phyloP scores from a whole-genome alignment of 768 basidiomycete genomes.

The Austroboletus eburneus region DNA sequence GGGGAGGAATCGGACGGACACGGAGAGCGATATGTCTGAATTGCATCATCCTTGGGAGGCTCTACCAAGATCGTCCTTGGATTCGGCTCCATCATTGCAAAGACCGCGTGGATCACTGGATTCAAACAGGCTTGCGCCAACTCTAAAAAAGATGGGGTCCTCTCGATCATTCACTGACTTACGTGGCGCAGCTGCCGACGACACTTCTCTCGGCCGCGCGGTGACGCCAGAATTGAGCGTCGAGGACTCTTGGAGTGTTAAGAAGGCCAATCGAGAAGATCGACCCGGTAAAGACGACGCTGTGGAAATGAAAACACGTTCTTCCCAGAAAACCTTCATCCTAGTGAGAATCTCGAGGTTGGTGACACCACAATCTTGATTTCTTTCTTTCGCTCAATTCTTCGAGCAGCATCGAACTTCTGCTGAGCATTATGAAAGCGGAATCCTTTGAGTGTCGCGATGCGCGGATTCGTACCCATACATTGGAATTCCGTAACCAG shows the following conservation, averaged over 20 bases:
- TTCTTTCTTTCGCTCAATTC: constrained; percentile 17
- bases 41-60: constrained; percentile 17
- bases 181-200: constrained; percentile 41
- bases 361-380: constrained; percentile 7
- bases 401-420: constrained; percentile 53
- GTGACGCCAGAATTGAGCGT: constrained; percentile 14
- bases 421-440: constrained; percentile 76
- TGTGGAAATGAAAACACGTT: constrained; percentile 77
- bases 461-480: constrained; percentile 74
- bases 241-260: constrained; percentile 22
- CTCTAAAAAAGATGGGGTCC: constrained; percentile 48
- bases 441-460: constrained; percentile 83
- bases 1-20: constrained; percentile 18
- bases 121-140: constrained; percentile 33
- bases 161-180: constrained; percentile 74
- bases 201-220: constrained; percentile 6
- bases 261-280: constrained; percentile 17
- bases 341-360: constrained; percentile 72
- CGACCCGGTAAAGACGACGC: constrained; percentile 48
- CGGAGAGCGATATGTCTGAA: constrained; percentile 10
- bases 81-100: constrained; percentile 41
- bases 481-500: constrained; percentile 77
- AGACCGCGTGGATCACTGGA: constrained; percentile 33
- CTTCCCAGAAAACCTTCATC: constrained; percentile 80
- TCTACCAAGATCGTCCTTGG: constrained; percentile 44